Percentiles rank a stretch among this genome's conserved stretches.
phyloP scores from a whole-genome alignment of 164 flowering plant species.

The Sedum album region DNA sequence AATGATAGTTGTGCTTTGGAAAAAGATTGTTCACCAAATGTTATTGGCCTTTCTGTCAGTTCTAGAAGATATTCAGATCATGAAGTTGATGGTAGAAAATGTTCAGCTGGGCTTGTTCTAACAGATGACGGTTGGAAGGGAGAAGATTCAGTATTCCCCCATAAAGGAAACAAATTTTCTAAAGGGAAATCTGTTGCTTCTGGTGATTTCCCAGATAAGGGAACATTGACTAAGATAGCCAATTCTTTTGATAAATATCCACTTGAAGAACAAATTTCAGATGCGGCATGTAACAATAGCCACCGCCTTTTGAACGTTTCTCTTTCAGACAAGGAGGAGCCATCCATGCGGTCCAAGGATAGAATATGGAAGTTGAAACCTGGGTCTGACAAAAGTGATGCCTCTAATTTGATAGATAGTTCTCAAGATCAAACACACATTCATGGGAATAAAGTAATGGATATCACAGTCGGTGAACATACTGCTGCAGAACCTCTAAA shows the following conservation, averaged over 20 bases:
- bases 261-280: no score
- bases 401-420: slow-evolving; percentile 25
- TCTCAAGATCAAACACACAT: slow-evolving; percentile 22
- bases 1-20: slow-evolving; percentile 19
- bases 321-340: slow-evolving; percentile 36
- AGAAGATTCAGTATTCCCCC: slow-evolving; percentile 17
- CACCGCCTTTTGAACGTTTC: slow-evolving; percentile 33
- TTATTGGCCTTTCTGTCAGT: slow-evolving; percentile 23
- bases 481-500: slow-evolving; percentile 23
- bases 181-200: slow-evolving; percentile 8
- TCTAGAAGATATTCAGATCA: slow-evolving; percentile 38
- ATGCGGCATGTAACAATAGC: slow-evolving; percentile 22
- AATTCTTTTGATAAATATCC: slow-evolving; percentile 15
- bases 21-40: slow-evolving; percentile 28
- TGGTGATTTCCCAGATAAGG: slow-evolving; percentile 7
- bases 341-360: slow-evolving; percentile 45
- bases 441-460: slow-evolving; percentile 29
- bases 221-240: slow-evolving; percentile 16
- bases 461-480: slow-evolving; percentile 29
- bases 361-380: slow-evolving; percentile 28
- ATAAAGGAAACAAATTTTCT: slow-evolving; percentile 19
- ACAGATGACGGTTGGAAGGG: slow-evolving; percentile 26
- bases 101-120: slow-evolving; percentile 20
- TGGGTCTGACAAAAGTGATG: slow-evolving; percentile 25
- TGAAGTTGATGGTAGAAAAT: slow-evolving; percentile 42